A percentile compares a stretch with the other conserved stretches of the same genome.
Conservation (phyloP, 352 stramenopile species). For the Globisporangium spinosum region DNA sequence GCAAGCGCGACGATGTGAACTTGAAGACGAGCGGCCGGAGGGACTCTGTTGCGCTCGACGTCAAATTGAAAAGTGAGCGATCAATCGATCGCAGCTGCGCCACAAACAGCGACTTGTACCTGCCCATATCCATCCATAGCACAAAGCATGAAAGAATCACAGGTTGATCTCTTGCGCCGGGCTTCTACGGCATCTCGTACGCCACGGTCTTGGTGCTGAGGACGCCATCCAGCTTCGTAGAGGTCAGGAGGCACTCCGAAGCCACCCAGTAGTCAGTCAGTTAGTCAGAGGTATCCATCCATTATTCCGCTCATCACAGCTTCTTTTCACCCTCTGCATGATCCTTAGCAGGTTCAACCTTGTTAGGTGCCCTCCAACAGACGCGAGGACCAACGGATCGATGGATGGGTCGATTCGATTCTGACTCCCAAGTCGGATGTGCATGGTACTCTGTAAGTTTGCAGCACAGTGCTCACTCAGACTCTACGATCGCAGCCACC, state of each 20-base stretch:
- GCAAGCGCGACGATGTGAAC: background rate
- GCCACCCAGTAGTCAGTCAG: background rate
- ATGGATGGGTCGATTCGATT: background rate
- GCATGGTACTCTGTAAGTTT: background rate
- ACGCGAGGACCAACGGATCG: background rate
- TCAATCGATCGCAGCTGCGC: background rate
- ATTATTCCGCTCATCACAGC: background rate
- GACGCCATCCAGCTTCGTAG: background rate
- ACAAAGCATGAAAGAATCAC: background rate
- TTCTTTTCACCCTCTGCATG: background rate
- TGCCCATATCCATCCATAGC: background rate
- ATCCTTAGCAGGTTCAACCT: background rate
- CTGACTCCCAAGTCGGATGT: background rate
- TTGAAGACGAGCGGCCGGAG: background rate
- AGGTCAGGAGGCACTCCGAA: background rate
- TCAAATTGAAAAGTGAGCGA: conserved; percentile 6
- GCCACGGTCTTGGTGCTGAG: no score
- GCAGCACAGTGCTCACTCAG: background rate
- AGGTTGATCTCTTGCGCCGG: background rate
- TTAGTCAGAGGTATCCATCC: background rate
- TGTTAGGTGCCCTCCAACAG: background rate
- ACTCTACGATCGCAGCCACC: background rate
- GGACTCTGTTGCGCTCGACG: background rate
- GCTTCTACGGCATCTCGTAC: background rate
- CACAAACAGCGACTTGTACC: background rate